These are phyloP conservation scores for Stagonosporopsis rhizophila DNA, from an alignment of 2,329 filamentous ascomycete genomes.

Conservation along the genomic window DNA sequence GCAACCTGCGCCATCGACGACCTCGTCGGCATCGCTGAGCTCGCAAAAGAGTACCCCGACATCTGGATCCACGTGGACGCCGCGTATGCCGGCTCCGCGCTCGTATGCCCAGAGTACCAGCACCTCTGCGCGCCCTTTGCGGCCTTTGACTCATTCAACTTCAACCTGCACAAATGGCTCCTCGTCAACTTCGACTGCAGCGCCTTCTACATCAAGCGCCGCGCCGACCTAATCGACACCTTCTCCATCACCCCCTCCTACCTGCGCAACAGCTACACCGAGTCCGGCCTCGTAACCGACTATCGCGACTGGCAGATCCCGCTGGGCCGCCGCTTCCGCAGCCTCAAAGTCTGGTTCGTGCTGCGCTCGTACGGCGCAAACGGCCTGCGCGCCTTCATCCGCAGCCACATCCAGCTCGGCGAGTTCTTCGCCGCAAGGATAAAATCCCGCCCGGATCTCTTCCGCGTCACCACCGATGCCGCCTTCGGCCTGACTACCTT, in stretches of 20 bases:
- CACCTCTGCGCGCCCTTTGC: slow-evolving; percentile 68
- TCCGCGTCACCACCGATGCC: slow-evolving; percentile 76
- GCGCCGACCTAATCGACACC: slow-evolving; percentile 78
- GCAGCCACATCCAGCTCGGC: slow-evolving; percentile 72
- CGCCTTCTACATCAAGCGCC: slow-evolving; percentile 78
- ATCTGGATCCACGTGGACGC: slow-evolving; percentile 95
- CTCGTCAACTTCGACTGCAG: slow-evolving; percentile 88
- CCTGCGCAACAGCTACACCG: slow-evolving; percentile 80
- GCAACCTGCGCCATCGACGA: slow-evolving; percentile 88
- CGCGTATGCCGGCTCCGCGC: slow-evolving; percentile 86
- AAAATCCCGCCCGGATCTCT: slow-evolving; percentile 68
- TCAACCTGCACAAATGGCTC: slow-evolving; percentile 98
- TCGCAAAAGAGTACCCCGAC: slow-evolving; percentile 61
- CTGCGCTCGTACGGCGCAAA: slow-evolving; percentile 80
- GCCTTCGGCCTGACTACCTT: slow-evolving; percentile 84
- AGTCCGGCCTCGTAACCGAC: slow-evolving; percentile 85
- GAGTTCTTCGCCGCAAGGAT: slow-evolving; percentile 72
- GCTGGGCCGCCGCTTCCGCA: slow-evolving; percentile 84
- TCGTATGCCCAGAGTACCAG: slow-evolving; percentile 82
- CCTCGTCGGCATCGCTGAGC: slow-evolving; percentile 71
- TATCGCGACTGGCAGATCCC: slow-evolving; percentile 98
- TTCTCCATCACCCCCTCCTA: slow-evolving; percentile 82
- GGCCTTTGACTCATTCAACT: slow-evolving; percentile 85
- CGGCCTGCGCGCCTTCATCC: slow-evolving; percentile 77
- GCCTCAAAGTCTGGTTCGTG: slow-evolving; percentile 95